A percentile compares a stretch with the other conserved stretches of the same genome.
Evolutionary conservation across 805 yeast species (phyloP).

Genomic region (Metschnikowia matae): DNA sequence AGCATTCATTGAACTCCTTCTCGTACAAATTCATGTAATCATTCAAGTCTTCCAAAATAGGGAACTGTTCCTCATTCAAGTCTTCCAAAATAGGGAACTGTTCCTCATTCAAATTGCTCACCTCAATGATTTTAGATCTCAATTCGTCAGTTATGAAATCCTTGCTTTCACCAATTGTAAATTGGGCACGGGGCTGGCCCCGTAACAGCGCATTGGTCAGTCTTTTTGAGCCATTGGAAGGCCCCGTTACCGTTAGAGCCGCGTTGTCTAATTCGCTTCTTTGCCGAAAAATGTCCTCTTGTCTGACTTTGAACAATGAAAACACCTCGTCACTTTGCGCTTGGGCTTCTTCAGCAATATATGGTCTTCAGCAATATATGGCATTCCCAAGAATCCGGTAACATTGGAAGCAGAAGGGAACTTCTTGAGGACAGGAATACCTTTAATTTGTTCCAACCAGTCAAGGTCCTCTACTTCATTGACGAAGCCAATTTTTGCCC

Average conservation of each 20-base stretch:
- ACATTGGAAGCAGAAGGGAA: constrained; percentile 51
- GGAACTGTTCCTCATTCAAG: constrained; percentile 60
- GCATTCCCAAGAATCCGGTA: constrained; percentile 47
- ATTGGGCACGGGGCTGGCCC: constrained; percentile 12
- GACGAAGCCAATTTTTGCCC: constrained; percentile 12
- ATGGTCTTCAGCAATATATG: too few relatives aligned
- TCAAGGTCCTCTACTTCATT: constrained; percentile 36
- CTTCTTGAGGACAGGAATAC: constrained; percentile 59
- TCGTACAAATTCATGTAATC: constrained; percentile 71
- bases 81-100: constrained; percentile 74
- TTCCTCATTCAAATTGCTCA: constrained; percentile 49
- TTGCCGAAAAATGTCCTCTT: constrained; percentile 59
- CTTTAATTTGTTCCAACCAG: constrained; percentile 70
- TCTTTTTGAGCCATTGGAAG: background rate
- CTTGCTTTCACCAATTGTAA: constrained; percentile 17
- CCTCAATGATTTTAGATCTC: constrained; percentile 48
- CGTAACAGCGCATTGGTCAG: constrained; percentile 4
- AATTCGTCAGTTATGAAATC: constrained; percentile 47
- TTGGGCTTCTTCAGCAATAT: constrained; percentile 16
- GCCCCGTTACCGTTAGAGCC: constrained; percentile 2
- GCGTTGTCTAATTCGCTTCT: constrained; percentile 11
- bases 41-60: constrained; percentile 71
- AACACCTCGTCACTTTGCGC: constrained; percentile 48
- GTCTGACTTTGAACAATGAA: constrained; percentile 60
- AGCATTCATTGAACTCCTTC: constrained; percentile 69